Conservation (phyloP, 2,329 filamentous ascomycete genomes). For the Podosphaera leucotricha region DNA sequence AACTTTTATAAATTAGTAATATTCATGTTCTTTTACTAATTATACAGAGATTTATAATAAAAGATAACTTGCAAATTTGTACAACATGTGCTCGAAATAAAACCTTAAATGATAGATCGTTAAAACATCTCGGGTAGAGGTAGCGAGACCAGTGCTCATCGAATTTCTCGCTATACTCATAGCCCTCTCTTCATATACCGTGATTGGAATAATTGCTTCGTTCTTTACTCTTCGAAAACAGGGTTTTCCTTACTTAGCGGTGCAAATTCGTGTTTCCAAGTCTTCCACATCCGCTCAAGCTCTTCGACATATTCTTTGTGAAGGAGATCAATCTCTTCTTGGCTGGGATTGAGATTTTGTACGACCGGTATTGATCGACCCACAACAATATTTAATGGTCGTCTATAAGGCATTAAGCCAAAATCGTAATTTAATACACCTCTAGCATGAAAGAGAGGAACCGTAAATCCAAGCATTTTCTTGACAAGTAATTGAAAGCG, state of each 20-base stretch:
- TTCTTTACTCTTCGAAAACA: no score
- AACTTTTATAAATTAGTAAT: no score
- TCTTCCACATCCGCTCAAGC: slow-evolving; percentile 47
- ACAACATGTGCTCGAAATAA: no score
- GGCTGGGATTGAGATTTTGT: slow-evolving; percentile 37
- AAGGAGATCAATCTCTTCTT: slow-evolving; percentile 55
- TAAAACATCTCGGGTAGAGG: no score
- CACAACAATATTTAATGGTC: slow-evolving; percentile 72
- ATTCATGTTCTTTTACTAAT: no score
- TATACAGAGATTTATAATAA: no score
- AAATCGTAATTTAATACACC: slow-evolving; percentile 97
- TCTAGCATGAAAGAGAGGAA: slow-evolving; percentile 71
- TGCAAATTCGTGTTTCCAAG: slow-evolving; percentile 57
- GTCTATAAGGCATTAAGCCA: slow-evolving; percentile 80
- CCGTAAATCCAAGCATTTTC: slow-evolving; percentile 70
- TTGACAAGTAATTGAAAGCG: slow-evolving; percentile 65
- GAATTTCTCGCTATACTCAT: no score
- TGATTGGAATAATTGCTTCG: no score
- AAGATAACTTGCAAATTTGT: no score
- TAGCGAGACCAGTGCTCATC: no score
- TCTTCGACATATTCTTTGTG: slow-evolving; percentile 61
- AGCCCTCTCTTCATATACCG: no score
- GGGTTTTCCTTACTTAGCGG: slow-evolving; percentile 23
- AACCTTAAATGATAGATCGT: no score
- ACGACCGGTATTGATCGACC: slow-evolving; percentile 55